phyloP scores from a whole-genome alignment of 495 filamentous ascomycete genomes.

The Neurospora sp. region DNA sequence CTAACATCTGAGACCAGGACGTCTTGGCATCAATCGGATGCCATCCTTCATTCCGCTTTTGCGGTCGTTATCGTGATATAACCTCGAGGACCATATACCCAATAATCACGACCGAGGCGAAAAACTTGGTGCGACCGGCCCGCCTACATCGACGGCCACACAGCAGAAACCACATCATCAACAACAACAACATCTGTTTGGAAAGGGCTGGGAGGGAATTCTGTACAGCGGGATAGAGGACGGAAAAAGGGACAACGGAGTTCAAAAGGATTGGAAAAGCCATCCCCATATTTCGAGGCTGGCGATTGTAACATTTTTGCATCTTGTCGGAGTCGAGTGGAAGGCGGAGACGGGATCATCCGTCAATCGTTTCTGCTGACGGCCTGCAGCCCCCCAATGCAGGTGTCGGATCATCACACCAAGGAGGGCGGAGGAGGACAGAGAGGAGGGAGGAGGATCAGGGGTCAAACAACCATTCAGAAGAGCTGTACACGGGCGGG shows the following conservation, averaged over 20 bases:
- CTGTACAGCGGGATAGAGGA: not conserved
- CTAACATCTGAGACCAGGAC: not conserved
- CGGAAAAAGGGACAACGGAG: not conserved
- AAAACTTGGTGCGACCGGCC: not conserved
- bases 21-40: not conserved
- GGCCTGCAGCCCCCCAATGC: not conserved
- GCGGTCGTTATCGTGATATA: not conserved
- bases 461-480: not conserved
- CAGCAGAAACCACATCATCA: not conserved
- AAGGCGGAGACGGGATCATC: not conserved
- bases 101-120: not conserved
- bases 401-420: not conserved
- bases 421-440: not conserved
- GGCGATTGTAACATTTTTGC: not conserved
- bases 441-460: not conserved
- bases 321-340: not conserved
- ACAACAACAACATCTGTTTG: not conserved
- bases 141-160: not conserved
- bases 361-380: not conserved
- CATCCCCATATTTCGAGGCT: not conserved
- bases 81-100: not conserved
- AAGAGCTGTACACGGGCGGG: not conserved
- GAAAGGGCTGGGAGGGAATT: not conserved
- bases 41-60: not conserved
- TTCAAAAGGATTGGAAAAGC: not conserved